A percentile compares a stretch with the other conserved stretches of the same genome.
These are phyloP conservation scores for Camillea tinctor DNA, from an alignment of 2,329 filamentous ascomycete genomes.

Conservation along the genomic window DNA sequence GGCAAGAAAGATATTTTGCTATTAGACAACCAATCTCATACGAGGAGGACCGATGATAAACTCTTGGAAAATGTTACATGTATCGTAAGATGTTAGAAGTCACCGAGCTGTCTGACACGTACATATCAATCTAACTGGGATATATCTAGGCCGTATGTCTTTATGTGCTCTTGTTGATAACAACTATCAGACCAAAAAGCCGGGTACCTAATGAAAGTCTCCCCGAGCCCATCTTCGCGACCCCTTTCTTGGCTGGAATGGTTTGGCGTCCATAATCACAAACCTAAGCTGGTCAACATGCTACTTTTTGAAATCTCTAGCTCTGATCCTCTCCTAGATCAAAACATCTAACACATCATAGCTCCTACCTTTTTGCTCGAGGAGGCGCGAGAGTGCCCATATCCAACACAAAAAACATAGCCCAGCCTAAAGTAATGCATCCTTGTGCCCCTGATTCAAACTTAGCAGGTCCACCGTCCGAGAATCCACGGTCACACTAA, in stretches of 20 bases:
- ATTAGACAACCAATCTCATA: neutral
- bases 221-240: neutral
- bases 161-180: neutral
- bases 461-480: conserved; percentile 10
- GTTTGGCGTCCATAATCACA: neutral
- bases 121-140: neutral
- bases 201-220: neutral
- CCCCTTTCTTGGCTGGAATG: neutral
- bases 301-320: conserved; percentile 8
- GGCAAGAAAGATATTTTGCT: neutral
- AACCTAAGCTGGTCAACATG: conserved; percentile 6
- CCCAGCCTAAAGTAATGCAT: conserved; percentile 7
- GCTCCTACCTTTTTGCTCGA: conserved; percentile 11
- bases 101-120: neutral
- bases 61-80: neutral
- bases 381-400: conserved; percentile 14
- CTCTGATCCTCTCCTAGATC: conserved; percentile 8
- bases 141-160: neutral
- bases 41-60: neutral
- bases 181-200: neutral
- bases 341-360: conserved; percentile 11
- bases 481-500: conserved; percentile 9
- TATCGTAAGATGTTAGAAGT: neutral
- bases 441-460: conserved; percentile 8
- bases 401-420: conserved; percentile 8